Evolutionary conservation across 2,329 filamentous ascomycete genomes (phyloP).

Genomic region (Botrytis fragariae): DNA sequence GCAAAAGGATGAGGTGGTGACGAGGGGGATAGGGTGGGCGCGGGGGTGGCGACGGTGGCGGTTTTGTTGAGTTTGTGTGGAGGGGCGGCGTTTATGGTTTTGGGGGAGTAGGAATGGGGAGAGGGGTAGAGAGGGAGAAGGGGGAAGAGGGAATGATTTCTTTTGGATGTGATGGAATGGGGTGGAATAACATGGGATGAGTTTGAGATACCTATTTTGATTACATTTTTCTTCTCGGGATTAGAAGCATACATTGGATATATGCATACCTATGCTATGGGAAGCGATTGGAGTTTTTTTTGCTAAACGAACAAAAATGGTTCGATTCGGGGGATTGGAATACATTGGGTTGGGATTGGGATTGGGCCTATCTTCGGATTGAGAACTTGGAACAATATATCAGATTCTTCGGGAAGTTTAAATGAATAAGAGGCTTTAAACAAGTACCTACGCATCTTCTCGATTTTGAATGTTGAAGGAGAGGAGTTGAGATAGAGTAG

Average conservation of each 20-base stretch:
- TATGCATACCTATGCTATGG: not conserved
- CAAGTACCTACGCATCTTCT: no score
- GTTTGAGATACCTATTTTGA: not conserved
- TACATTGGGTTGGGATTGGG: no score
- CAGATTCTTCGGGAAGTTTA: not conserved
- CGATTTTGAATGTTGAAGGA: no score
- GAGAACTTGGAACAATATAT: not conserved
- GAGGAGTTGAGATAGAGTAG: no score
- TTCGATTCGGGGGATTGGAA: no score
- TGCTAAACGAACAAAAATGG: no score
- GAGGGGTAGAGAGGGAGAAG: rapidly evolving
- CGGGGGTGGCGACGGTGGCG: constrained; percentile 43
- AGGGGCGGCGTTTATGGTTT: constrained; percentile 25
- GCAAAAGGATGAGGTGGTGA: constrained; percentile 26
- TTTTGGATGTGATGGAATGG: no score
- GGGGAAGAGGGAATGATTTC: no score
- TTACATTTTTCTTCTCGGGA: not conserved
- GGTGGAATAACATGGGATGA: not conserved
- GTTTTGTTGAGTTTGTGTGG: constrained; percentile 31
- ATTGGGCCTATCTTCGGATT: not conserved
- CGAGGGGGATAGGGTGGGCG: constrained; percentile 43
- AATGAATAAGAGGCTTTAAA: no score
- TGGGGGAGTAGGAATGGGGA: not conserved
- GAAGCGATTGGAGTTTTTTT: not conserved
- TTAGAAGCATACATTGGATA: not conserved